These are phyloP conservation scores for Cynara cardunculus DNA, from an alignment of 129 eudicot genomes.

Conservation along the genomic window DNA sequence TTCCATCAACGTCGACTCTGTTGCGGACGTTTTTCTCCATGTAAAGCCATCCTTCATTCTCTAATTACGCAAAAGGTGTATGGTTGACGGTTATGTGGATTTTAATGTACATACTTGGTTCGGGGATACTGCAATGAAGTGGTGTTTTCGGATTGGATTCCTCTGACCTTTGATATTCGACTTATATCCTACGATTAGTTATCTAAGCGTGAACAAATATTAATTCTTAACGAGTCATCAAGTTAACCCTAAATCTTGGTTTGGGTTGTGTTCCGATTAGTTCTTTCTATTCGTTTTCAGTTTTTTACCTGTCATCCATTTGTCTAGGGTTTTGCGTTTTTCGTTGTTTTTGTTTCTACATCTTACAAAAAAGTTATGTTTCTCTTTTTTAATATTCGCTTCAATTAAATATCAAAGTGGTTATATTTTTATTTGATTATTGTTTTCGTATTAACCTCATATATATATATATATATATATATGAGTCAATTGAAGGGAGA, in stretches of 20 bases:
- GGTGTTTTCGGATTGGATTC: background rate
- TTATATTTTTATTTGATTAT: background rate
- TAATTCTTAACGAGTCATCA: background rate
- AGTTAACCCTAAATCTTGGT: background rate
- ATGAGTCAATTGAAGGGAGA: too few relatives aligned
- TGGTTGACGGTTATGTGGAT: background rate
- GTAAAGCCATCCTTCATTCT: background rate
- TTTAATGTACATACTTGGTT: background rate
- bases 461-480: background rate
- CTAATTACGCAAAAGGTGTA: background rate
- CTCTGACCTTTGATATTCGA: background rate
- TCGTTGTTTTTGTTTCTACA: background rate
- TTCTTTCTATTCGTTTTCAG: background rate
- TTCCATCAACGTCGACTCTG: background rate
- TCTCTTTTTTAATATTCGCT: background rate
- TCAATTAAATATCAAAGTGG: background rate
- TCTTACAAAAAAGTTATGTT: background rate
- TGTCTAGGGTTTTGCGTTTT: background rate
- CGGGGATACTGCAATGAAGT: background rate
- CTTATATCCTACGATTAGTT: background rate
- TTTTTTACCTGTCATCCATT: background rate
- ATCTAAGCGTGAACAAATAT: background rate
- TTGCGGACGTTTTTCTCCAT: background rate
- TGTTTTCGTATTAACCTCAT: too few relatives aligned
- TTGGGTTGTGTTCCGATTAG: background rate